Base-by-base conservation (phyloP, 352 stramenopile species). In the Phytopythium ostracodes region DNA sequence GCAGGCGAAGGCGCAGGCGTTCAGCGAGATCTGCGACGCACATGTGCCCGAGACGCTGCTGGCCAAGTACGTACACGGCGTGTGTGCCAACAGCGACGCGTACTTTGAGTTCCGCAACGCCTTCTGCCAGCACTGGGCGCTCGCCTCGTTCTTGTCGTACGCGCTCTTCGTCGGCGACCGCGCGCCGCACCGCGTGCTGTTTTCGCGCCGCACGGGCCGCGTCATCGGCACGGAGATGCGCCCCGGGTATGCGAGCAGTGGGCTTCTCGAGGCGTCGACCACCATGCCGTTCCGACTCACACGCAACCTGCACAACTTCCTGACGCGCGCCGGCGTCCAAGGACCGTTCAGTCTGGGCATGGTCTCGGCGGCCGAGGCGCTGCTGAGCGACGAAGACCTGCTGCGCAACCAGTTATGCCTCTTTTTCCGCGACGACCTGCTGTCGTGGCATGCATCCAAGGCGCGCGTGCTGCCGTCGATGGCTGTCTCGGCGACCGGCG, bases 211-310 rank as follows among this genome's bases (percentile, higher is more conserved):
- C 27, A 94, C 87, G 10, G 88, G 88, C 18, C 80, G 84, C 9
- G 76, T 96, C n/a, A 79, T 95, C 60, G 87, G 87, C 51, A 91
- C 83, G 22, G 88, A 96, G 60, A 62, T 95, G 57, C 84, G 86
- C n/a, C 88, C 88, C 22, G 77, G 74, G 24, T 96, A 96, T 55
- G 83, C 84, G 25, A 92, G 72, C 67, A 93, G 77, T 58, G 88
- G 88, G 0, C 88, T 94, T 44, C 66, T 96, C 20, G 88, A 95
- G 50, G 72, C 81, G 17, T 79, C 81, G 33, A 92, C 81, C 31
- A 75, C 83, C 12, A 94, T 97, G 82, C 89, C 89, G 24, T 97
- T 97, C 67, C 86, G 89, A 12, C 70, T 97, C 20, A 96, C 89
- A 40, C 88, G 87, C 9, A 97, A 96, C 58, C 62, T 97, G 58